Evolutionary conservation across 805 yeast species (phyloP).

Genomic region (Zygoascus ofunaensis): DNA sequence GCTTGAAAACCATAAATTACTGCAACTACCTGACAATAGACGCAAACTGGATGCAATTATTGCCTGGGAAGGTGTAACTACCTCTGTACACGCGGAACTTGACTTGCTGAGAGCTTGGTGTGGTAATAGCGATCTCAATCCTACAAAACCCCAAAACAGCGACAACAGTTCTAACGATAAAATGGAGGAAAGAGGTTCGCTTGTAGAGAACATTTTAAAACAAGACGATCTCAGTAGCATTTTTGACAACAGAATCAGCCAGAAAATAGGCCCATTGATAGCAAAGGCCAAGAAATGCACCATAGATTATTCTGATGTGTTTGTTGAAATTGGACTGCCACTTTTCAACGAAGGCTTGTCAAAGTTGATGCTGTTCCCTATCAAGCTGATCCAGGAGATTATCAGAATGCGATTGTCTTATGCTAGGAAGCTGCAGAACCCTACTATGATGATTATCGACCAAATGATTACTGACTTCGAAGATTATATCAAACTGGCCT

Average conservation of each 20-base stretch:
- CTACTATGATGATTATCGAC: constrained; percentile 93
- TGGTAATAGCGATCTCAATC: constrained; percentile 71
- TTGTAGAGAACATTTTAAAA: constrained; percentile 76
- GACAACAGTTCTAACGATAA: constrained; percentile 4
- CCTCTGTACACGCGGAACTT: constrained; percentile 55
- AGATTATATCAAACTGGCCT: constrained; percentile 63
- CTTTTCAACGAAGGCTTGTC: constrained; percentile 47
- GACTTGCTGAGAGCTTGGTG: constrained; percentile 66
- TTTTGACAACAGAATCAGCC: constrained; percentile 59
- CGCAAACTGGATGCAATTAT: constrained; percentile 63
- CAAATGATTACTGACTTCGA: constrained; percentile 83
- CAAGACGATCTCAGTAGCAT: constrained; percentile 42
- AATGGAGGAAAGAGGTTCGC: constrained; percentile 55
- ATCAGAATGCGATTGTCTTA: constrained; percentile 64
- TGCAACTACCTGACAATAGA: constrained; percentile 54
- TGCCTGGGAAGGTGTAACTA: constrained; percentile 74
- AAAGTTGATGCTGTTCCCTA: constrained; percentile 63
- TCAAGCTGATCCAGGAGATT: constrained; percentile 68
- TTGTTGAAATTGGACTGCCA: constrained; percentile 64
- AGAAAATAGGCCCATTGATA: constrained; percentile 70
- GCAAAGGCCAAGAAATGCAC: constrained; percentile 69
- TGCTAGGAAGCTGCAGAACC: constrained; percentile 69
- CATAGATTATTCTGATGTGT: constrained; percentile 49
- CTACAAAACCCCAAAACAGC: constrained; percentile 32
- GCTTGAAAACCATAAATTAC: constrained; percentile 67